phyloP scores from a whole-genome alignment of 192 early-diverging fungal species.

The Coemansia sp. region DNA sequence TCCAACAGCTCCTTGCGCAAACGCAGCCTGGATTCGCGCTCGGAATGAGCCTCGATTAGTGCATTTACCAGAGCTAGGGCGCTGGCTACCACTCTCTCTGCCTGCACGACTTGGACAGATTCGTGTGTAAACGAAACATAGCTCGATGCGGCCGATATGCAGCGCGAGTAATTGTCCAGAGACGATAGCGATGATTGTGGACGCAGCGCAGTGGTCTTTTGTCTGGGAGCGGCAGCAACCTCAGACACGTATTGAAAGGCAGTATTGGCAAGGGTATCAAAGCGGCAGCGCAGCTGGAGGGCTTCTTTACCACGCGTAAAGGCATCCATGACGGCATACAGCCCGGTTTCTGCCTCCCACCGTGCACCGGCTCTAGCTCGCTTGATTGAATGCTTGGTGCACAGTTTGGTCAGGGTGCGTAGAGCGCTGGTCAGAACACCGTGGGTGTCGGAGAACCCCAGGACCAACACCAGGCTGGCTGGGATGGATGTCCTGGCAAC shows the following conservation, averaged over 20 bases:
- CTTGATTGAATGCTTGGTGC: conserved; percentile 37
- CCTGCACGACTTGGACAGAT: background rate
- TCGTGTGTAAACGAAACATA: background rate
- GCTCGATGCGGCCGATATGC: background rate
- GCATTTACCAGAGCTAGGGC: conserved; percentile 33
- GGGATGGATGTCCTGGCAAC: conserved; percentile 38
- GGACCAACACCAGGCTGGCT: conserved; percentile 18
- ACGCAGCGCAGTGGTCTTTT: background rate
- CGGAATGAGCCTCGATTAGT: conserved; percentile 20
- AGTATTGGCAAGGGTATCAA: conserved; percentile 38
- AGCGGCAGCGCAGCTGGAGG: conserved; percentile 29
- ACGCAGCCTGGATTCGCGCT: conserved; percentile 16
- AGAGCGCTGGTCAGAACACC: conserved; percentile 8
- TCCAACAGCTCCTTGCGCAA: conserved; percentile 37
- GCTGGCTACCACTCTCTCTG: conserved; percentile 19
- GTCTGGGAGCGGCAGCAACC: background rate
- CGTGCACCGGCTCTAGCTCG: conserved; percentile 15
- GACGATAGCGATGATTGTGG: background rate
- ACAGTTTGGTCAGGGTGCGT: conserved; percentile 30
- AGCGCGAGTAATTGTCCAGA: background rate
- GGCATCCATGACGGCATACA: conserved; percentile 25
- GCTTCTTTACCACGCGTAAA: conserved; percentile 28
- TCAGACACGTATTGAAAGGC: conserved; percentile 17
- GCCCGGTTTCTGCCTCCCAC: conserved; percentile 28
- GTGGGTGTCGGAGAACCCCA: conserved; percentile 13